Conservation (phyloP, 345 rosid species). For the Gossypium longicalyx region DNA sequence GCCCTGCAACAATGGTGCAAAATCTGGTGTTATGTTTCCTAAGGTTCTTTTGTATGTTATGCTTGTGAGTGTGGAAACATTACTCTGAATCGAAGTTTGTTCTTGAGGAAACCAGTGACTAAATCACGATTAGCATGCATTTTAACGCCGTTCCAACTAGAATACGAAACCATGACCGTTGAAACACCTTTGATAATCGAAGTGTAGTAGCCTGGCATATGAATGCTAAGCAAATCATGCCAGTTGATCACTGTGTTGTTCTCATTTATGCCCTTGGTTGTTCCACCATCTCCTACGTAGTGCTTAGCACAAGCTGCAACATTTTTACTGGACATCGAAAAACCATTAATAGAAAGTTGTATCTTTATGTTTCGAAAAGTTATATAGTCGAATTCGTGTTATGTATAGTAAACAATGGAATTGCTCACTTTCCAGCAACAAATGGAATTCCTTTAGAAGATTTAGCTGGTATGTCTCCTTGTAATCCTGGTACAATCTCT, state of each 20-base stretch:
- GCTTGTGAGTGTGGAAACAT: not conserved
- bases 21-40: not conserved
- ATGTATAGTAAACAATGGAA: not conserved
- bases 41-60: constrained; percentile 1
- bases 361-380: not conserved
- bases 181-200: constrained; percentile 84
- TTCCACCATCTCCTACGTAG: constrained; percentile 94
- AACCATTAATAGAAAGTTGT: not conserved
- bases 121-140: constrained; percentile 70
- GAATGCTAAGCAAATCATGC: constrained; percentile 54
- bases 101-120: constrained; percentile 72
- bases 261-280: constrained; percentile 65
- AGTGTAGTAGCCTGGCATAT: constrained; percentile 69
- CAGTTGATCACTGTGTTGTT: constrained; percentile 52
- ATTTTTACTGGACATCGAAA: constrained; percentile 41
- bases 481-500: constrained; percentile 62
- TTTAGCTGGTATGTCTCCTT: constrained; percentile 62
- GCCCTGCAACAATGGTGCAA: constrained; percentile 34
- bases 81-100: constrained; percentile 49
- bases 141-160: constrained; percentile 84
- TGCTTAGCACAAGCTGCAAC: constrained; percentile 96
- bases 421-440: constrained; percentile 62
- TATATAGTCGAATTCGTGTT: not conserved
- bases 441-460: constrained; percentile 55
- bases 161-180: constrained; percentile 81